These are phyloP conservation scores for Clarireedia paspali DNA, from an alignment of 2,329 filamentous ascomycete genomes.

Conservation along the genomic window DNA sequence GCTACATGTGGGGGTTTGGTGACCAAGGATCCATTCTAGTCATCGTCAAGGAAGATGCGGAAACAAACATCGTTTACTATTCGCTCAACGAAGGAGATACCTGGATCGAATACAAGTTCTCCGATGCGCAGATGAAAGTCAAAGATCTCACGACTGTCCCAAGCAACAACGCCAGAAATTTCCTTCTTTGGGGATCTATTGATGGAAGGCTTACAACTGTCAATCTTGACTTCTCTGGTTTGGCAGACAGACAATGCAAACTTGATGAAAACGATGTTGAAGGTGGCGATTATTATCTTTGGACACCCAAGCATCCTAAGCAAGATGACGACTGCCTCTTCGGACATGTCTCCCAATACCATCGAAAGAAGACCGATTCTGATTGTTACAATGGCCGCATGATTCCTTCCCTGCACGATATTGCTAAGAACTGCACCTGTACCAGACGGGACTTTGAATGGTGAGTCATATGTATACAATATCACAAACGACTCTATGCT, in stretches of 20 bases:
- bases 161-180: constrained; percentile 83
- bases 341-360: constrained; percentile 80
- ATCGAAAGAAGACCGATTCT: constrained; percentile 75
- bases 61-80: constrained; percentile 66
- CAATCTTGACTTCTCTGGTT: constrained; percentile 81
- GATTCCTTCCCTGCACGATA: constrained; percentile 63
- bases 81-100: constrained; percentile 72
- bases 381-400: constrained; percentile 76
- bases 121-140: constrained; percentile 62
- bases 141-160: constrained; percentile 80
- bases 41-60: constrained; percentile 64
- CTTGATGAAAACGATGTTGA: constrained; percentile 53
- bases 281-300: constrained; percentile 71
- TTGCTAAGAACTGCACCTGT: constrained; percentile 72
- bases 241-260: constrained; percentile 67
- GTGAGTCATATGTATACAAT: constrained; percentile 41
- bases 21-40: constrained; percentile 92
- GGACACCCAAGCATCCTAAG: constrained; percentile 78
- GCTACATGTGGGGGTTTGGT: constrained; percentile 89
- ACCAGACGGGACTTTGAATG: constrained; percentile 86
- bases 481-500: constrained; percentile 7
- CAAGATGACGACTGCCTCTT: constrained; percentile 79
- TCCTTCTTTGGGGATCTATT: constrained; percentile 73
- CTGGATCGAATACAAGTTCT: constrained; percentile 73
- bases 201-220: constrained; percentile 58